These are phyloP conservation scores for Pseudogymnoascus sp. DNA, from an alignment of 2,329 filamentous ascomycete genomes.

Conservation along the genomic window DNA sequence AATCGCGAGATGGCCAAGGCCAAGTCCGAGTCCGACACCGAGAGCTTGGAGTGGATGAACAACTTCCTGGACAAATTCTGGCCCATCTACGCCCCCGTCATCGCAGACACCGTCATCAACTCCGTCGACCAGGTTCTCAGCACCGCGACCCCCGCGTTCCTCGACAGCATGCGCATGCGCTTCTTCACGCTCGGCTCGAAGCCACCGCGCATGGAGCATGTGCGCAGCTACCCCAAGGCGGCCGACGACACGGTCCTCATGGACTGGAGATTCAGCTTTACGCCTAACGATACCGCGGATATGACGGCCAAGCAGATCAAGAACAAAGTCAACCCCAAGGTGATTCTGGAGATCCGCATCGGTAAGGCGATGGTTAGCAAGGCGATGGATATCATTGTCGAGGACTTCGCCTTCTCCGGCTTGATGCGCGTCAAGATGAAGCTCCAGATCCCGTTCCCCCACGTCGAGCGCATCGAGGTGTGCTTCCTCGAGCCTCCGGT, in stretches of 20 bases:
- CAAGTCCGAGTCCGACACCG: conserved; percentile 78
- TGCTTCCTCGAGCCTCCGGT: conserved; percentile 78
- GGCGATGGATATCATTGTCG: conserved; percentile 92
- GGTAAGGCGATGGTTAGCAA: conserved; percentile 97
- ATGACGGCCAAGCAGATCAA: conserved; percentile 83
- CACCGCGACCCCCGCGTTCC: conserved; percentile 79
- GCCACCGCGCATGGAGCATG: conserved; percentile 90
- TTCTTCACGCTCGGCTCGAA: conserved; percentile 92
- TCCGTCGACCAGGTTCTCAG: conserved; percentile 95
- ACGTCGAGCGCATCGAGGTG: conserved; percentile 89
- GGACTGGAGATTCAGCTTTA: conserved; percentile 99
- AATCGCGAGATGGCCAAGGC: conserved; percentile 80
- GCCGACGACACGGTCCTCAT: conserved; percentile 94
- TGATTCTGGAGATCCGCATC: conserved; percentile 87
- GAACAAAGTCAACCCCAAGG: conserved; percentile 94
- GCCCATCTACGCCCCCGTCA: conserved; percentile 94
- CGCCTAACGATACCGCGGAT: conserved; percentile 85
- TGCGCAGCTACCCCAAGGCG: conserved; percentile 94
- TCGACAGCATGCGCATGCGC: conserved; percentile 89
- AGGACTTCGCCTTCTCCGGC: conserved; percentile 93
- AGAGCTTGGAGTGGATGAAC: conserved; percentile 98
- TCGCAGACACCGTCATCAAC: conserved; percentile 84
- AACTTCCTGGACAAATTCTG: conserved; percentile 98
- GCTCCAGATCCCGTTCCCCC: conserved; percentile 89
- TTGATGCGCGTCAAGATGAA: conserved; percentile 97